phyloP scores from a whole-genome alignment of 2,329 filamentous ascomycete genomes.

The Fonsecaea monophora region DNA sequence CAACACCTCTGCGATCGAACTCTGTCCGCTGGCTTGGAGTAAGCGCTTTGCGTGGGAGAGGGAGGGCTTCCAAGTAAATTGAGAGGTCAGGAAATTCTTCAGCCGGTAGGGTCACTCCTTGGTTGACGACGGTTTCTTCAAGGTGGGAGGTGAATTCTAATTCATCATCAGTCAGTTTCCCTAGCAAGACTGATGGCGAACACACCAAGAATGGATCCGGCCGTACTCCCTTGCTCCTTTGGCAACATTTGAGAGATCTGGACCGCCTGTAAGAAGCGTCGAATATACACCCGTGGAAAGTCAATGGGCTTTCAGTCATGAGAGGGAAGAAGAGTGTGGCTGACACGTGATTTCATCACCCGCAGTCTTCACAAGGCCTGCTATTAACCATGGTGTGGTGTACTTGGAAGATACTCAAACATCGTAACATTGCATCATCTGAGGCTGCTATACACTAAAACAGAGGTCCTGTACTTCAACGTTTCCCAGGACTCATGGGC shows the following conservation, averaged over 20 bases:
- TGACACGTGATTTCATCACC: not conserved
- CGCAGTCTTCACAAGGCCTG: not conserved
- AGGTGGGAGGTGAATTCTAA: constrained; percentile 41
- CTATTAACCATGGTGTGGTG: not conserved
- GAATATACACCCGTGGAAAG: not conserved
- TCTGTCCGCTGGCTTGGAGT: constrained; percentile 21
- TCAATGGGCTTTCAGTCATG: not conserved
- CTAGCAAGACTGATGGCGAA: not conserved
- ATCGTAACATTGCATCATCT: constrained; percentile 10
- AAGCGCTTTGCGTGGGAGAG: constrained; percentile 32
- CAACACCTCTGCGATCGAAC: constrained; percentile 45
- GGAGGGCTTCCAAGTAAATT: constrained; percentile 33
- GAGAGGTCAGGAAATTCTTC: constrained; percentile 29
- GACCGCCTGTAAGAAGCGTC: not conserved
- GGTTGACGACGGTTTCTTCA: constrained; percentile 29
- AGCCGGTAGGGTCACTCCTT: constrained; percentile 8
- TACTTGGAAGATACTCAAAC: not conserved
- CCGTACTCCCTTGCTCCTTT: constrained; percentile 19
- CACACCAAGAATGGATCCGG: constrained; percentile 33
- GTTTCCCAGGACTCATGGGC: constrained; percentile 64
- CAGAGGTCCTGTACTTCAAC: constrained; percentile 20
- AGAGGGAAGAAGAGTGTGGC: not conserved
- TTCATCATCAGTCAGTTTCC: constrained; percentile 6
- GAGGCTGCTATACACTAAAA: constrained; percentile 22
- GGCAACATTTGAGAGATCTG: constrained; percentile 21